Evolutionary conservation across 768 basidiomycete species (phyloP), one percentile per base, ranked within the genome.

Genomic region (Leccinum arenicola): DNA sequence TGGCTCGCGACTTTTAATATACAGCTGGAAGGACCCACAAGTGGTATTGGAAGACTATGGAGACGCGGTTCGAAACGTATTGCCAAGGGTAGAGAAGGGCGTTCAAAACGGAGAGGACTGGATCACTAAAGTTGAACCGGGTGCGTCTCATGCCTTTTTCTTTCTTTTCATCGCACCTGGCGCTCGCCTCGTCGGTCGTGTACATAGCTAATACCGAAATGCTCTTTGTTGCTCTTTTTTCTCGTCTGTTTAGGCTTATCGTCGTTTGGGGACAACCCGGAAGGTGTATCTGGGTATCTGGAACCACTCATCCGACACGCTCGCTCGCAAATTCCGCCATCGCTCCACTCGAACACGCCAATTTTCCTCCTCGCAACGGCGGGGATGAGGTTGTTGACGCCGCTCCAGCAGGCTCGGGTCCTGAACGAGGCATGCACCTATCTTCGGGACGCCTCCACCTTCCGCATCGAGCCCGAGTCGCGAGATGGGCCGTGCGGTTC

Each of bases 341-440:
- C 91, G 6, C 79, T 93, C 52, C 88, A 95, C 64, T 71, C 81
- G 5, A 82, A 87, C 23, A 99, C 97, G 0, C 95, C 97, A 1
- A 74, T 99, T 4, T 98, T 98, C 74, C 80, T 99, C 25, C 83
- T 98, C 27, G 97, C 97, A 1, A 98, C 96, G 0, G 96, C 97
- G 2, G 97, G 97, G 10, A 98, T 98, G 97, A 91, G 96, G 10
- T 79, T 98, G 10, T 78, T 98, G 6, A 70, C 88, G 2, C 76
- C 84, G 0, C 75, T 80, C 11, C 80, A 89, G 64, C 92, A 94
- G 66, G 82, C 84, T 0, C 77, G 80, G 27, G 82, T 98, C 50
- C 77, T 98, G n/a, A 74, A 81, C 52, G 78, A 88, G 23, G 83
- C 94, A 2, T 98, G 97, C 71, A 72, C 78, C 9, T 91, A 90